Evolutionary conservation across 2,329 filamentous ascomycete species (phyloP).

Genomic region (Corniculantispora saksenae): DNA sequence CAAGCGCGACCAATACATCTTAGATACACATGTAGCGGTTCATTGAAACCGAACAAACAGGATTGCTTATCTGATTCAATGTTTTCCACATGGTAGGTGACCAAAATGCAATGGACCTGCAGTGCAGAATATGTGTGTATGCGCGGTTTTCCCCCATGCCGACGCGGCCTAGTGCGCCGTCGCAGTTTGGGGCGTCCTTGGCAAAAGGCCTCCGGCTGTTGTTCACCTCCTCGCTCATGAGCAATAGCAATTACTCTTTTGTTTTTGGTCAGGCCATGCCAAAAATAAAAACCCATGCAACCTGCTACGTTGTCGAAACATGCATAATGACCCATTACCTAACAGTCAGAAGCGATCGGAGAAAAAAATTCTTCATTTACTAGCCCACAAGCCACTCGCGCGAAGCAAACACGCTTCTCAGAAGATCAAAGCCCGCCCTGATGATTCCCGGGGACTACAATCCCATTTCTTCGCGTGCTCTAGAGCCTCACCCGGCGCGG

Average conservation of each 20-base stretch:
- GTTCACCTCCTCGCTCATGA: background rate
- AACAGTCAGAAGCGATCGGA: background rate
- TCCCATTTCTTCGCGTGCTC: background rate
- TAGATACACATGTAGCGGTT: background rate
- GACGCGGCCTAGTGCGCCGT: background rate
- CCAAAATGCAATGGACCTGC: background rate
- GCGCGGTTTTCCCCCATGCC: background rate
- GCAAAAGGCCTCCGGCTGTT: background rate
- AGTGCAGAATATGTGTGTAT: background rate
- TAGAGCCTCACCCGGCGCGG: background rate
- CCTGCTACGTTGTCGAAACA: background rate
- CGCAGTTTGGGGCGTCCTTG: slow-evolving; percentile 8
- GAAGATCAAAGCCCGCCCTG: background rate
- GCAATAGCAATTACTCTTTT: background rate
- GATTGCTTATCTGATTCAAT: background rate
- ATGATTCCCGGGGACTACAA: background rate
- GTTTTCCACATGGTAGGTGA: background rate
- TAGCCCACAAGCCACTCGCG: background rate
- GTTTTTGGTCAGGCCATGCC: too few species aligned
- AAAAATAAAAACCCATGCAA: background rate
- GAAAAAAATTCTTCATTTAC: background rate
- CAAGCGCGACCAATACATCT: background rate
- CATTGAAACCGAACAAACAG: background rate
- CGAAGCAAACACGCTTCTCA: background rate
- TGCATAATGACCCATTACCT: background rate